Evolutionary conservation across 192 early-diverging fungal species (phyloP).

Genomic region (Phycomyces blakesleeanus): DNA sequence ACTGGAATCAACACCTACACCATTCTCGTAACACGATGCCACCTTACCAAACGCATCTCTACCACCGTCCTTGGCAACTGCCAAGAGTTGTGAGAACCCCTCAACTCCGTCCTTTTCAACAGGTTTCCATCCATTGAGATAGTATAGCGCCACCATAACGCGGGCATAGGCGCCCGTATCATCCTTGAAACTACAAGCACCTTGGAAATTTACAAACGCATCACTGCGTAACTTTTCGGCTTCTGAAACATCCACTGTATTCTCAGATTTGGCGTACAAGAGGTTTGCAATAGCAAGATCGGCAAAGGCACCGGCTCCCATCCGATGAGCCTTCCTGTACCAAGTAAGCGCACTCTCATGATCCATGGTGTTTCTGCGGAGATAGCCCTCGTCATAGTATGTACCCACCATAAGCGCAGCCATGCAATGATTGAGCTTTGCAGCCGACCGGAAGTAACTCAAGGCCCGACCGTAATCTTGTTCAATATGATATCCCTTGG

Average conservation of each 20-base stretch:
- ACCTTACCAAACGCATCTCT: constrained; percentile 25
- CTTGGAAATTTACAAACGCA: constrained; percentile 9
- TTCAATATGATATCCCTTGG: constrained; percentile 9
- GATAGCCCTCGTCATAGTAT: constrained; percentile 31
- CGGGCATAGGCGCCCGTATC: constrained; percentile 6
- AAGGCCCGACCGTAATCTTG: constrained; percentile 29
- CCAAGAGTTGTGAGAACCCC: constrained; percentile 19
- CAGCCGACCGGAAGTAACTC: constrained; percentile 24
- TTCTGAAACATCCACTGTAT: neutral
- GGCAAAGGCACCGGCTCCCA: constrained; percentile 14
- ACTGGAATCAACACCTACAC: constrained; percentile 17
- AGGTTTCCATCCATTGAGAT: constrained; percentile 32
- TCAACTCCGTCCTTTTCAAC: constrained; percentile 1
- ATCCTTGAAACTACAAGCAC: neutral
- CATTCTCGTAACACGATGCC: constrained; percentile 34
- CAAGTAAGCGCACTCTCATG: constrained; percentile 18
- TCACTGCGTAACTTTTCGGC: constrained; percentile 14
- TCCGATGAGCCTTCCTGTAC: constrained; percentile 20
- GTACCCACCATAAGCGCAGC: constrained; percentile 29
- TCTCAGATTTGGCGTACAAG: constrained; percentile 12
- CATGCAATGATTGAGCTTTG: constrained; percentile 16
- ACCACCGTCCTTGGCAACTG: constrained; percentile 19
- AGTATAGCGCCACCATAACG: constrained; percentile 28
- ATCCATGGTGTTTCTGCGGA: constrained; percentile 2
- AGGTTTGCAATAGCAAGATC: constrained; percentile 29